phyloP scores from a whole-genome alignment of 2,329 filamentous ascomycete species.

The Mariannaea sp. region DNA sequence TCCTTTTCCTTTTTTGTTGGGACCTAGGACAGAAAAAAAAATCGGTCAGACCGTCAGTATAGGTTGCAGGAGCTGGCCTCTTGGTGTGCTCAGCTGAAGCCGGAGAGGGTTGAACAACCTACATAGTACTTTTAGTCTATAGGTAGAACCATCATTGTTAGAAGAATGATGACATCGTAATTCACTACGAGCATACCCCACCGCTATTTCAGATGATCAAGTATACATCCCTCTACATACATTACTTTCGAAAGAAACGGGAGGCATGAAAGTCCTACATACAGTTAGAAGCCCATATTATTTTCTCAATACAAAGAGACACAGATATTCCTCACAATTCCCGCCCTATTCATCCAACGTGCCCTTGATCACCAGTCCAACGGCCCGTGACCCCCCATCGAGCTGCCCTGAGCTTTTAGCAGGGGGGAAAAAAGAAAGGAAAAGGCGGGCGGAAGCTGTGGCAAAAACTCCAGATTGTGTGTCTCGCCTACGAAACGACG shows the following conservation, averaged over 20 bases:
- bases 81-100: neutral
- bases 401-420: neutral
- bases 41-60: neutral
- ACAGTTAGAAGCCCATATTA: neutral
- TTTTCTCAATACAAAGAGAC: neutral
- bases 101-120: neutral
- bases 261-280: neutral
- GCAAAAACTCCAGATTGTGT: slow-evolving; percentile 12
- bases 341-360: neutral
- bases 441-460: neutral
- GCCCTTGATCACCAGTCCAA: neutral
- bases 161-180: too few species aligned
- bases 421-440: neutral
- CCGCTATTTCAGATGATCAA: too few species aligned
- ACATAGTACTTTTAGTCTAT: too few species aligned
- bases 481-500: slow-evolving; percentile 14
- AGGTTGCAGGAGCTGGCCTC: neutral
- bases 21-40: neutral
- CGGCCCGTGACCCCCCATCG: slow-evolving; percentile 10
- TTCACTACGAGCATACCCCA: too few species aligned
- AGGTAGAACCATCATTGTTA: too few species aligned
- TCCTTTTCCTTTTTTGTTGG: neutral
- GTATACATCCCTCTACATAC: too few species aligned
- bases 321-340: neutral
- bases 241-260: neutral